These are phyloP conservation scores for Phytophthora citricola DNA, from an alignment of 352 stramenopile species.

Conservation along the genomic window DNA sequence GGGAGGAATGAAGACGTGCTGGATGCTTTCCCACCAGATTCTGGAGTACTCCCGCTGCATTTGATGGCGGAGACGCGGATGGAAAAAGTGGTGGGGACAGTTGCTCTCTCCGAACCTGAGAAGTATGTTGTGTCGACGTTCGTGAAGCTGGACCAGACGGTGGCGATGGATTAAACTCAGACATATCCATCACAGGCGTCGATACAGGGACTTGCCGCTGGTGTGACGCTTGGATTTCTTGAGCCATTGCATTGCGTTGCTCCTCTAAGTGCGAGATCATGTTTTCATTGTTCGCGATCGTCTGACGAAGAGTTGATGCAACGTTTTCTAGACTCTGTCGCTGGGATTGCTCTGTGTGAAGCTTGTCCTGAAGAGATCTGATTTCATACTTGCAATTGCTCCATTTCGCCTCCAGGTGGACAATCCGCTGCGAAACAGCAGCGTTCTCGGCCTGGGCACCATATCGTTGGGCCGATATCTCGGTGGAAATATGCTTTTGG, in stretches of 20 bases:
- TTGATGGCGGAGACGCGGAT: slow-evolving; percentile 30
- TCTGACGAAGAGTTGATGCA: slow-evolving; percentile 66
- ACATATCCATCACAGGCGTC: slow-evolving; percentile 67
- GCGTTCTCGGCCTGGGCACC: slow-evolving; percentile 79
- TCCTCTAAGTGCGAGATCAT: slow-evolving; percentile 72
- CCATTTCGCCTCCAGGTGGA: slow-evolving; percentile 79
- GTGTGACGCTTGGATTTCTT: slow-evolving; percentile 72
- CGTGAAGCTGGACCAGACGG: slow-evolving; percentile 23
- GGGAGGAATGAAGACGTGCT: slow-evolving; percentile 67
- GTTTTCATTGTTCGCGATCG: slow-evolving; percentile 68
- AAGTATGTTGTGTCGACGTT: slow-evolving; percentile 6
- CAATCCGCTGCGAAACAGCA: slow-evolving; percentile 74
- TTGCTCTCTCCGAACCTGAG: slow-evolving; percentile 10
- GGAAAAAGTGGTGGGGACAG: slow-evolving; percentile 21
- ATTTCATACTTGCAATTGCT: slow-evolving; percentile 75
- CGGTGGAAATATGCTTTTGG: slow-evolving; percentile 73
- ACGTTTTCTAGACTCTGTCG: slow-evolving; percentile 71
- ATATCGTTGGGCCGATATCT: slow-evolving; percentile 83
- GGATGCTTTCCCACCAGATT: slow-evolving; percentile 36
- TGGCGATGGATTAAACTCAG: slow-evolving; percentile 58
- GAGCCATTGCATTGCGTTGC: slow-evolving; percentile 75
- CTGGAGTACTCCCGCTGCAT: slow-evolving; percentile 32
- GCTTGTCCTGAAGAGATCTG: slow-evolving; percentile 66
- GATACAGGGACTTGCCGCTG: slow-evolving; percentile 49
- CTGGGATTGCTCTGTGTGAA: slow-evolving; percentile 60